A percentile compares a stretch with the other conserved stretches of the same genome.
These are phyloP conservation scores for Mollisia scopiformis DNA, from an alignment of 2,329 filamentous ascomycete genomes.

Conservation along the genomic window DNA sequence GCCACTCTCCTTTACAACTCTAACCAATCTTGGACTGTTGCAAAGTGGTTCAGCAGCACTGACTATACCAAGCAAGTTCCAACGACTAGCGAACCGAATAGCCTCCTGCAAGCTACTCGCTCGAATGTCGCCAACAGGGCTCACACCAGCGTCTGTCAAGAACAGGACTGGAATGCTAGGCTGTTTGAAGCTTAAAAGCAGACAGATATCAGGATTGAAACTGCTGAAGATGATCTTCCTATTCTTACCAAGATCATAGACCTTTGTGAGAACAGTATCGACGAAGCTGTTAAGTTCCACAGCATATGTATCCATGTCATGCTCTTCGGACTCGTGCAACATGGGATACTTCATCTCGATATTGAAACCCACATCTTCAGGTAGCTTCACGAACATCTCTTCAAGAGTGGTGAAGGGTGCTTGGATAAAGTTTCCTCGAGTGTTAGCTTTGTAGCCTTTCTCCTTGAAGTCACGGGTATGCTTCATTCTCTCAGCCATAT, in stretches of 20 bases:
- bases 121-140: constrained; percentile 81
- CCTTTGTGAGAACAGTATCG: constrained; percentile 86
- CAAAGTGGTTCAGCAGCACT: constrained; percentile 87
- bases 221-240: constrained; percentile 97
- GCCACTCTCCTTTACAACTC: constrained; percentile 91
- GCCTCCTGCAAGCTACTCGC: constrained; percentile 94
- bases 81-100: constrained; percentile 89
- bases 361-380: constrained; percentile 87
- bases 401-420: constrained; percentile 94
- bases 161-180: constrained; percentile 95
- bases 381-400: constrained; percentile 86
- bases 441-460: constrained; percentile 96
- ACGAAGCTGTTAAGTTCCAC: constrained; percentile 97
- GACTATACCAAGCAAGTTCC: constrained; percentile 93
- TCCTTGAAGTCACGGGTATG: constrained; percentile 94
- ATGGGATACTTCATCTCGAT: constrained; percentile 99
- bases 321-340: constrained; percentile 91
- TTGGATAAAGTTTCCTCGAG: constrained; percentile 91
- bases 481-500: constrained; percentile 83
- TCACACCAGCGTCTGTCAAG: constrained; percentile 85
- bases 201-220: constrained; percentile 96
- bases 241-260: constrained; percentile 81
- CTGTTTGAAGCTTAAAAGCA: constrained; percentile 95
- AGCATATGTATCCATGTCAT: constrained; percentile 95
- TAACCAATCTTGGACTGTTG: constrained; percentile 84